Evolutionary conservation across 345 rosid species (phyloP), one percentile per base, ranked within the genome.

Genomic region (Lepidium didymum): DNA sequence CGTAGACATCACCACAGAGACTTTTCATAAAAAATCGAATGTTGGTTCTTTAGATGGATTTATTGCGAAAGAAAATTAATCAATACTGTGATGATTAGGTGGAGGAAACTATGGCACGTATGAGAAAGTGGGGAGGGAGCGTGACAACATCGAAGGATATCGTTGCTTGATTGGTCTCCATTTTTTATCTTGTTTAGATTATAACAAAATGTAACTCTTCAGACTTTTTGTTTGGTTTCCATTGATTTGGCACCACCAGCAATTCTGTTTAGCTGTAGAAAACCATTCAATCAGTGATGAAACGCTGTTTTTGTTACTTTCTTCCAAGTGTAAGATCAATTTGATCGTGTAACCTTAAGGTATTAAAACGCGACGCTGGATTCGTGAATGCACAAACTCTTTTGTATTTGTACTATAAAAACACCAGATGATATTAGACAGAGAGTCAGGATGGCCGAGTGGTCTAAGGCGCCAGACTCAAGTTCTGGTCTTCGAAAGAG

Each of bases 401-500:
- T 27, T 27, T 4, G 31, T 27, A 4, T 4, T 0, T 4, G 6
- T 27, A 25, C 27, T 25, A 27, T 27, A 27, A 27, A 27, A 3
- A 3, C 4, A 3, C 27, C 27, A 25, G 4, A 25, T 4, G 3
- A 2, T 25, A 25, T 25, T 2, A 2, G 4, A 25, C 27, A 25
- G 27, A 25, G 27, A 2, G 90, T 85, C 89, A 84, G 87, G 87
- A 78, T 85, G 87, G 89, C 91, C 89, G 86, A 84, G 91, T 80
- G 92, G 90, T 88, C 90, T 82, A 85, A 85, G 88, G 86, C 90
- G 88, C 90, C 86, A 83, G 92, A 83, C 92, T 83, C 88, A 83
- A 88, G 87, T 86, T 84, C 83, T 84, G 88, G 84, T 83, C 86
- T 16, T 77, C 77, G 77, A 7, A 11, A 70, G 75, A 62, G 69